Evolutionary conservation across 805 yeast species (phyloP), one percentile per base, ranked within the genome.

Genomic region (Diddensiella santjacobensis): DNA sequence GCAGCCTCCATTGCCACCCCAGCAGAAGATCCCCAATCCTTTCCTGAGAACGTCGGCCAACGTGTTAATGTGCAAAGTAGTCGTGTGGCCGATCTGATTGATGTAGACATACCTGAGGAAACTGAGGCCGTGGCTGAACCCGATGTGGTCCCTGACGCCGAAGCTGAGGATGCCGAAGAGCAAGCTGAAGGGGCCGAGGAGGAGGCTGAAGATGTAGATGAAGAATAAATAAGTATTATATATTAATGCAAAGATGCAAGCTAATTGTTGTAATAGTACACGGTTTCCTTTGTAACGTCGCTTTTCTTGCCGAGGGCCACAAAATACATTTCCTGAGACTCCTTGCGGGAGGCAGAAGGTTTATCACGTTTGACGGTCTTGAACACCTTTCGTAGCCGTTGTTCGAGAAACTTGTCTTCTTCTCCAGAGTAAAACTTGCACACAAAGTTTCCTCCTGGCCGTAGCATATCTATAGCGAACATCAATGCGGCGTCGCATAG

Each of bases 401-500:
- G 60, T 56, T 85, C 85, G n/a, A 91, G 70, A 3, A 73, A 61
- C 11, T 59, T 61, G 58, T 89, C 97, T 57, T 88, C 96, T 35
- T 75, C 71, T 0, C 99, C 99, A 0, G 90, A 78, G 64, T 78
- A 90, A 57, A 82, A 84, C 66, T 93, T 93, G 71, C 95, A 84
- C 11, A 88, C 83, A 59, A 87, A 78, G 8, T 70, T 59, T 0
- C 99, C 99, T 22, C 78, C 78, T 3, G 81, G 78, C 52, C 72
- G 79, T 22, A 93, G 67, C n/a, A 86, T 66, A 52, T 81, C 84
- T 45, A 83, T 73, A 1, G 95, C 83, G 43, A 90, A 74, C 4
- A 87, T 73, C 44, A 93, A 65, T 0, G 96, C 96, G 0, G 96
- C 96, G 58, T 87, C 93, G 65, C 97, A 91, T 23, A 91, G 70